phyloP scores from a whole-genome alignment of 805 yeast species.

The Candida insectorum region DNA sequence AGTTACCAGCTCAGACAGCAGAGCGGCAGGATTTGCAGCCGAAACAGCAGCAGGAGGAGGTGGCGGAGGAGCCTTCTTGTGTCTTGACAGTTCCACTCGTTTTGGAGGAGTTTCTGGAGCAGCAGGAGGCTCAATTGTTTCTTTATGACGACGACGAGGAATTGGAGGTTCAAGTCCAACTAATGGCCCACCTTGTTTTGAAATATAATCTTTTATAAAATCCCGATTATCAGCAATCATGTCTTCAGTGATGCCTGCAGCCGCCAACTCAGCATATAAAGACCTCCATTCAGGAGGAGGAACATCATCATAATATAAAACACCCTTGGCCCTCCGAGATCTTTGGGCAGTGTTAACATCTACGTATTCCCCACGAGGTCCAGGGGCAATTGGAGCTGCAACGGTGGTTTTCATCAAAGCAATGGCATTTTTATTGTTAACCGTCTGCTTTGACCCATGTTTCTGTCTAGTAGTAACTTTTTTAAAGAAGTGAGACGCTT shows the following conservation, averaged over 20 bases:
- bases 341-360: constrained; percentile 52
- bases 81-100: constrained; percentile 9
- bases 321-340: constrained; percentile 53
- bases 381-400: constrained; percentile 38
- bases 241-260: constrained; percentile 79
- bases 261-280: constrained; percentile 66
- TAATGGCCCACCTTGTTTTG: constrained; percentile 72
- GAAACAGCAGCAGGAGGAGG: constrained; percentile 29
- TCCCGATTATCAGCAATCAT: constrained; percentile 85
- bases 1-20: neutral
- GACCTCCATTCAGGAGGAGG: constrained; percentile 87
- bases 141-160: constrained; percentile 47
- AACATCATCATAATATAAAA: constrained; percentile 67
- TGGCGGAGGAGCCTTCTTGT: constrained; percentile 38
- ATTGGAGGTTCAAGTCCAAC: constrained; percentile 83
- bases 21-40: constrained; percentile 9
- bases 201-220: constrained; percentile 75
- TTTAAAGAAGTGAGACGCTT: constrained; percentile 83
- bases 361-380: constrained; percentile 64
- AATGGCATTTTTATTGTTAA: constrained; percentile 82
- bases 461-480: constrained; percentile 72
- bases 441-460: constrained; percentile 83
- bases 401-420: constrained; percentile 58
- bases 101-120: constrained; percentile 3
- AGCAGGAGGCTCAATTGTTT: constrained; percentile 1